These are phyloP conservation scores for Penstemon eatonii DNA, from an alignment of 257 asterid genomes.

Conservation along the genomic window DNA sequence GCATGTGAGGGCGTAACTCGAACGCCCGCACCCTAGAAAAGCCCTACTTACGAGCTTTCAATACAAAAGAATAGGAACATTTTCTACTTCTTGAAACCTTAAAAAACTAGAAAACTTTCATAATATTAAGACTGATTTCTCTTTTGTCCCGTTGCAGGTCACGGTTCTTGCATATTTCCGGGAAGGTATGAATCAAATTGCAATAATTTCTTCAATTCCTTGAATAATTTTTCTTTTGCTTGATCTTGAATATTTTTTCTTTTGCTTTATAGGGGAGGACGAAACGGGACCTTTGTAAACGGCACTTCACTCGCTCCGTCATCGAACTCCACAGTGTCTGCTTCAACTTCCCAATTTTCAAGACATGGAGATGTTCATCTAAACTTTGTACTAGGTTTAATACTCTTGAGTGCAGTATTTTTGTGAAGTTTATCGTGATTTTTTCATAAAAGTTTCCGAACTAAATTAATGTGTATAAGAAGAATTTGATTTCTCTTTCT, in stretches of 20 bases:
- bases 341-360: constrained; percentile 41
- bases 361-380: constrained; percentile 17
- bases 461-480: constrained; percentile 28
- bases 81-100: no score
- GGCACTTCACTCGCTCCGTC: constrained; percentile 74
- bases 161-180: constrained; percentile 69
- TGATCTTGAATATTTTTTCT: constrained; percentile 10
- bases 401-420: constrained; percentile 42
- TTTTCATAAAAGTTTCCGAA: constrained; percentile 18
- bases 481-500: constrained; percentile 12
- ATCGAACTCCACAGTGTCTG: constrained; percentile 57
- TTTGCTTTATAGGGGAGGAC: constrained; percentile 55
- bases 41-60: no score
- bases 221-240: neutral
- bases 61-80: no score
- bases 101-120: no score
- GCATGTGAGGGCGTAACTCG: no score
- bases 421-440: constrained; percentile 32
- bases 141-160: constrained; percentile 54
- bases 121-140: neutral
- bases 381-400: constrained; percentile 32
- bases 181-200: constrained; percentile 61
- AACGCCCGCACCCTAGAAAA: no score
- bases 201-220: no score
- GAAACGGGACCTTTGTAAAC: constrained; percentile 60